Conservation (phyloP, 2,329 filamentous ascomycete genomes). For the Cytospora piceicola region DNA sequence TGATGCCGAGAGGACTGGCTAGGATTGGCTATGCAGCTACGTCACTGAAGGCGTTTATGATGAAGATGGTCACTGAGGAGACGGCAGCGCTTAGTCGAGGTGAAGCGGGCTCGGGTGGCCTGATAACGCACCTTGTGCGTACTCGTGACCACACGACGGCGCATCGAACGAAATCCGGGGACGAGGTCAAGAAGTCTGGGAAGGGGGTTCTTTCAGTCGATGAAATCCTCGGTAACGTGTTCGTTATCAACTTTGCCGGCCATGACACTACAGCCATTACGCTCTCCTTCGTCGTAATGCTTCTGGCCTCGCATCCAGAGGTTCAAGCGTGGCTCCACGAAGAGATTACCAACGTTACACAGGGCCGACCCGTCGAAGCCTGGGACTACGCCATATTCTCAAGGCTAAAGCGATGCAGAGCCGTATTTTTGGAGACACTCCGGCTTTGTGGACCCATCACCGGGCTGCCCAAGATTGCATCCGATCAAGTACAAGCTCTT, state of each 20-base stretch:
- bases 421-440: no score
- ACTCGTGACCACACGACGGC: neutral
- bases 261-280: constrained; percentile 38
- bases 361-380: constrained; percentile 13
- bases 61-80: neutral
- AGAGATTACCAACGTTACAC: constrained; percentile 34
- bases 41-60: neutral
- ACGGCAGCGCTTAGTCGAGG: neutral
- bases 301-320: constrained; percentile 43
- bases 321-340: constrained; percentile 38
- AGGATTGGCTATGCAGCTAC: neutral
- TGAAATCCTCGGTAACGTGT: constrained; percentile 38
- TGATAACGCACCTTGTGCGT: neutral
- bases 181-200: neutral
- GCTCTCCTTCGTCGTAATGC: constrained; percentile 48
- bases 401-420: no score
- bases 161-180: no score
- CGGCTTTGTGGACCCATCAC: no score
- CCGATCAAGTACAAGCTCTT: no score
- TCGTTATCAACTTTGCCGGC: constrained; percentile 38
- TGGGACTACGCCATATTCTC: constrained; percentile 6
- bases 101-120: neutral
- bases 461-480: no score
- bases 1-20: neutral
- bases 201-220: constrained; percentile 4